Evolutionary conservation across 306 rosid species (phyloP).

Genomic region (Cucumis melo): DNA sequence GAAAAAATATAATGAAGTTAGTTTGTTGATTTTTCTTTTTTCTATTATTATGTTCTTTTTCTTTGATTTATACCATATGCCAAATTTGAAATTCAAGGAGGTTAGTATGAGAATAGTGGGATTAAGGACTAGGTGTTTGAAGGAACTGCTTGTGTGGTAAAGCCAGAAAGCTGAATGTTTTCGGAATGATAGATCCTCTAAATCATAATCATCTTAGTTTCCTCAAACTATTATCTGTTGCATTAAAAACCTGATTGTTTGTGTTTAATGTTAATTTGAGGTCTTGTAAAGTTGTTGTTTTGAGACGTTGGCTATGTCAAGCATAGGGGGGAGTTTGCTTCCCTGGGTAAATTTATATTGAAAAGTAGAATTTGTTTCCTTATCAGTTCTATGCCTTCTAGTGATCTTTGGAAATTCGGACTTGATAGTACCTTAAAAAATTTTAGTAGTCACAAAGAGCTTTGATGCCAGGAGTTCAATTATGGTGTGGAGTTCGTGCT

Average conservation of each 20-base stretch:
- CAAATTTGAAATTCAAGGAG: neutral
- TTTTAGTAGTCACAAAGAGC: neutral
- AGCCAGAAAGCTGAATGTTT: neutral
- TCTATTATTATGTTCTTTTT: neutral
- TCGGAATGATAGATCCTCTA: neutral
- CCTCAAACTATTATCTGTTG: neutral
- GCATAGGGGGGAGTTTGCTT: neutral
- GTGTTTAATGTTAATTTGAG: neutral
- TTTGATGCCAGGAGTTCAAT: constrained; percentile 61
- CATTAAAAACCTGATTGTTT: neutral
- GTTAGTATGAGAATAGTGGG: neutral
- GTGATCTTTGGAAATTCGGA: neutral
- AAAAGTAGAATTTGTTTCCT: neutral
- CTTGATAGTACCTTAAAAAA: neutral
- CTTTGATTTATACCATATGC: neutral
- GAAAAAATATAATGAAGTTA: neutral
- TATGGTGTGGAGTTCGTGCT: constrained; percentile 70
- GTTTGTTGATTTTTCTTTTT: neutral
- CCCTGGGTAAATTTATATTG: neutral
- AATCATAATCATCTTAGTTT: neutral
- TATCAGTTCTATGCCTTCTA: neutral
- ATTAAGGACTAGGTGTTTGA: neutral
- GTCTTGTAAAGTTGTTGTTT: neutral
- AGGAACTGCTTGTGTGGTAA: neutral
- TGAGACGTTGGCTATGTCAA: neutral